Evolutionary conservation across 495 filamentous ascomycete species (phyloP).

Genomic region (Lichenothelia convexa): DNA sequence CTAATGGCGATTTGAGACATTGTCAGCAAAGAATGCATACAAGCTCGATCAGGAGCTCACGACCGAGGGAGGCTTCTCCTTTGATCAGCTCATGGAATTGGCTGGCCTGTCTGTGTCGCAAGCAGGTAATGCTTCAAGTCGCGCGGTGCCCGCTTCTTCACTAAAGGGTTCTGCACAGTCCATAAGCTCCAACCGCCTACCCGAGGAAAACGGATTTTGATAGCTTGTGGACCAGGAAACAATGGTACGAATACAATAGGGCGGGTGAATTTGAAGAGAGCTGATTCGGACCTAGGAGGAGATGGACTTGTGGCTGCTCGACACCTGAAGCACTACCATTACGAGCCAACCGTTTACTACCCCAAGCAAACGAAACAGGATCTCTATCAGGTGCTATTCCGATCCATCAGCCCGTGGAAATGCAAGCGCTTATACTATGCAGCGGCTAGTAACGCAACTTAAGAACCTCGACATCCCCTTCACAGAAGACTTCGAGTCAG

Average conservation of each 20-base stretch:
- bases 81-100: conserved; percentile 95
- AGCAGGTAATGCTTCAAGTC: conserved; percentile 38
- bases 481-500: conserved; percentile 54
- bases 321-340: conserved; percentile 88
- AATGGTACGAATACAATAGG: conserved; percentile 40
- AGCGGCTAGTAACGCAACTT: conserved; percentile 72
- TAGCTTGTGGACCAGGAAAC: conserved; percentile 87
- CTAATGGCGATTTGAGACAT: conserved; percentile 9
- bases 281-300: conserved; percentile 39
- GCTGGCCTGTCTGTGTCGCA: conserved; percentile 88
- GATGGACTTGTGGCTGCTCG: conserved; percentile 91
- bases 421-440: conserved; percentile 6
- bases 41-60: conserved; percentile 88
- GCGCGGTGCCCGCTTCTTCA: conserved; percentile 2
- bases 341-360: conserved; percentile 78
- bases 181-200: conserved; percentile 64
- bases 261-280: conserved; percentile 1
- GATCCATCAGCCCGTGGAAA: conserved; percentile 4
- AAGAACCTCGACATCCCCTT: conserved; percentile 69
- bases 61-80: conserved; percentile 76
- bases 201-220: conserved; percentile 55
- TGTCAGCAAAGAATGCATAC: conserved; percentile 57
- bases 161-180: conserved; percentile 29
- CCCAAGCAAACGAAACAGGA: conserved; percentile 82
- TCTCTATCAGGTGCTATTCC: conserved; percentile 48